Base-by-base conservation (phyloP, 345 rosid species). In the Gossypium longicalyx region DNA sequence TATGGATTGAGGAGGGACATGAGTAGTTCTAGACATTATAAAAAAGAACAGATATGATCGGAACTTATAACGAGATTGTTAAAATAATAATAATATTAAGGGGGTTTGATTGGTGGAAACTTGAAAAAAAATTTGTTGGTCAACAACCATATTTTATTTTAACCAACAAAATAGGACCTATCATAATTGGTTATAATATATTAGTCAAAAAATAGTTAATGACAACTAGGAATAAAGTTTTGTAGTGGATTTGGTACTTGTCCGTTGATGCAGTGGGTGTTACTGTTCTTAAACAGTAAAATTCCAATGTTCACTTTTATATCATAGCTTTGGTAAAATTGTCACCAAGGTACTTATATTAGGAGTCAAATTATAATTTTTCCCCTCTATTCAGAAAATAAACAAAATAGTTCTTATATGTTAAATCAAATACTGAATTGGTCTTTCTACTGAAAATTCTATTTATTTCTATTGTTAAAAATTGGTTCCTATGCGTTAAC, bases 161-260 rank as follows among this genome's bases (percentile, higher is more conserved):
- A 34, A 12, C 19, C 34, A 71, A 12, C 29, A 71, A 56, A 56
- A 41, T 15, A 56, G 19, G 64, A 41, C 22, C 56, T 11, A 12
- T n/a, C 68, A 20, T 59, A 16, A 73, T 59, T 20, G 23, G n/a
- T 59, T 59, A 25, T n/a, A 72, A 9, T 4, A 58, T 19, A 4
- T 22, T 22, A 63, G 10, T 23, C 11, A 13, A 48, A 47, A 67
- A 22, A 56, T n/a, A 13, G 41, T 25, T 52, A 29, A 51, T 69
- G 73, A 13, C 73, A 51, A 27, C 58, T 10, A 51, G 47, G 25
- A 69, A 69, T 69, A 69, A 61, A 61, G 68, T 61, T 48, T 61
- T 73, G 11, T 12, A 11, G 70, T 73, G 76, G 60, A 61, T 73
- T 73, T 56, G 73, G 73, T 52, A 69, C 60, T 69, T 69, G 60